Evolutionary conservation across 2,329 filamentous ascomycete species (phyloP).

Genomic region (Bipolaris oryzae): DNA sequence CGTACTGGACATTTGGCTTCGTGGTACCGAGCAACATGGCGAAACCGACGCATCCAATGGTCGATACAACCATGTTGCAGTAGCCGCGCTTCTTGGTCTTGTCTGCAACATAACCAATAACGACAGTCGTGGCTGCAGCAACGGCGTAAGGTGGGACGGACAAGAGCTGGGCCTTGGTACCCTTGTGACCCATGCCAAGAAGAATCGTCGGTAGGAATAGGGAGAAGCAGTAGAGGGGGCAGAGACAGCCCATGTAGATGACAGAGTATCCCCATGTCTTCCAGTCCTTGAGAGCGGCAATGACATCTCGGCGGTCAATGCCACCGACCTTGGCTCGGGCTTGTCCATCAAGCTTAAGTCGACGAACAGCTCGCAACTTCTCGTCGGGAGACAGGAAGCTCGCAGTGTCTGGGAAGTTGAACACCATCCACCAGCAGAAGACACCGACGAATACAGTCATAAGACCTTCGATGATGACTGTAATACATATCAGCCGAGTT

Average conservation of each 20-base stretch:
- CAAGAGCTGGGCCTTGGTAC: conserved; percentile 71
- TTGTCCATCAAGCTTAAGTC: conserved; percentile 72
- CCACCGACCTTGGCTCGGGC: conserved; percentile 64
- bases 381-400: conserved; percentile 61
- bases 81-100: conserved; percentile 73
- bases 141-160: conserved; percentile 77
- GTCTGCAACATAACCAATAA: conserved; percentile 77
- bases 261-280: conserved; percentile 61
- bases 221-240: conserved; percentile 47
- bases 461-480: conserved; percentile 47
- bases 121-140: conserved; percentile 71
- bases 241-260: conserved; percentile 67
- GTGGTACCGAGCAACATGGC: conserved; percentile 74
- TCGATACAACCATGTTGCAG: conserved; percentile 76
- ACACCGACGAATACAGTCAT: conserved; percentile 46
- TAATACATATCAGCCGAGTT: conserved; percentile 16
- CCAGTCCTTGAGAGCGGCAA: conserved; percentile 55
- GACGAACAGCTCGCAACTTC: conserved; percentile 63
- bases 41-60: conserved; percentile 79
- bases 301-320: conserved; percentile 46
- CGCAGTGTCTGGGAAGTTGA: conserved; percentile 68
- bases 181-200: conserved; percentile 58
- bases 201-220: conserved; percentile 57
- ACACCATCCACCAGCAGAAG: conserved; percentile 62
- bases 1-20: conserved; percentile 74